phyloP scores from a whole-genome alignment of 1,284 basidiomycete species.

The Amylostereum chailletii region DNA sequence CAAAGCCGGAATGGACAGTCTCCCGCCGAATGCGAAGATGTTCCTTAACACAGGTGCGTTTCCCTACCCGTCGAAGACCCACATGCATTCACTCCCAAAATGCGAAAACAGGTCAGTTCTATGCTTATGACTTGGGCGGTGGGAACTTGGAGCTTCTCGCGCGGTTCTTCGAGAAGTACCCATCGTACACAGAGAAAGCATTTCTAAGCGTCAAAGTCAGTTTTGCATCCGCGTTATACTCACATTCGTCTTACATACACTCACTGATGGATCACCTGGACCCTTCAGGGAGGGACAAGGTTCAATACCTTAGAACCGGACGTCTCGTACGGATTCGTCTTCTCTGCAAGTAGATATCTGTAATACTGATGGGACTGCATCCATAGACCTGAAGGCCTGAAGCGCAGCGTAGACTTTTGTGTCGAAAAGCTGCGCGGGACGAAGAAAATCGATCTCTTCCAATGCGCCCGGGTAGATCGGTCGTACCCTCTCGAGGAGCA shows the following conservation, averaged over 20 bases:
- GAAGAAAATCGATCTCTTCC: constrained; percentile 29
- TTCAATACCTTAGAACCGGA: constrained; percentile 10
- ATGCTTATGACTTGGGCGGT: constrained; percentile 20
- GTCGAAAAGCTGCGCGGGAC: constrained; percentile 22
- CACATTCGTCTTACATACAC: too few species aligned
- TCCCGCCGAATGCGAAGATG: constrained; percentile 28
- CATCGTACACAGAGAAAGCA: constrained; percentile 34
- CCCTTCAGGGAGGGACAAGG: constrained; percentile 33
- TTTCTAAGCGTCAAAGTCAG: constrained; percentile 24
- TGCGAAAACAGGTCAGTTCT: constrained; percentile 22
- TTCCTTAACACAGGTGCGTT: constrained; percentile 11
- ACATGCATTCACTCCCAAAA: too few species aligned
- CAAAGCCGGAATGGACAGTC: constrained; percentile 43
- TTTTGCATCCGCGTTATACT: neutral
- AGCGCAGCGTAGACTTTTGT: constrained; percentile 22
- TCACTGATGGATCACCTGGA: neutral
- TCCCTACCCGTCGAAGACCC: too few species aligned
- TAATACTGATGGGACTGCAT: neutral
- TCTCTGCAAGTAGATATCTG: neutral
- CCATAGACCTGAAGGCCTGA: constrained; percentile 22
- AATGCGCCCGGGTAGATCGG: constrained; percentile 17
- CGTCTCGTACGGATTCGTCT: constrained; percentile 8
- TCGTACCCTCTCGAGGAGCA: constrained; percentile 11
- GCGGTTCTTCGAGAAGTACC: constrained; percentile 31
- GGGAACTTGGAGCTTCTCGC: constrained; percentile 25